Percentiles rank a stretch among this genome's conserved stretches.
Evolutionary conservation across 192 early-diverging fungal species (phyloP).

Genomic region (Phlyctochytrium planicorne): DNA sequence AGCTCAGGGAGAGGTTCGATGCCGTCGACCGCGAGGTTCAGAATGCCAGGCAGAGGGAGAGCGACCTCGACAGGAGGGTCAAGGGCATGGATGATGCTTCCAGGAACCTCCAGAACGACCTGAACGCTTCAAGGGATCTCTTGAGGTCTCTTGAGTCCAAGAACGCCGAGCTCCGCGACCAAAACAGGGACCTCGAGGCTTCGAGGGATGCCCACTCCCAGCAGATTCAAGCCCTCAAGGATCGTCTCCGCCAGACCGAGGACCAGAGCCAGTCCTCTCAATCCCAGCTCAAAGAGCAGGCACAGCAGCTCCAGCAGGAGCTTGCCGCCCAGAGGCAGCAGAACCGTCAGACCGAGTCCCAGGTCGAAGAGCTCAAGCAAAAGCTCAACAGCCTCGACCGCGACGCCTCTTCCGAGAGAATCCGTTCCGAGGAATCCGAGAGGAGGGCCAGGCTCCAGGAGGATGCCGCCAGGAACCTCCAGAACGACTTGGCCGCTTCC

Average conservation of each 20-base stretch:
- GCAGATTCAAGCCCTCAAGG: neutral
- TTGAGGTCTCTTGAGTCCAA: neutral
- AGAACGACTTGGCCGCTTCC: neutral
- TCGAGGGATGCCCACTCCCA: neutral
- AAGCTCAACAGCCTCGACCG: neutral
- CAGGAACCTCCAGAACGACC: neutral
- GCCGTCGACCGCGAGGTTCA: slow-evolving; percentile 16
- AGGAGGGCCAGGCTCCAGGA: neutral
- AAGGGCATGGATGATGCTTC: neutral
- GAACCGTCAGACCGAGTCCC: neutral
- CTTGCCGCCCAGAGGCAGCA: neutral
- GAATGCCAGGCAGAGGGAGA: neutral
- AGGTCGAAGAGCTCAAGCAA: neutral
- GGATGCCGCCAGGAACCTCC: neutral
- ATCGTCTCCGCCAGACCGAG: neutral
- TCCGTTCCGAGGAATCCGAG: neutral
- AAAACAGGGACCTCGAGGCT: neutral
- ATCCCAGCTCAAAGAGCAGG: neutral
- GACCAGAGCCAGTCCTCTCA: neutral
- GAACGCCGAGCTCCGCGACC: slow-evolving; percentile 5
- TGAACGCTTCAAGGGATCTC: slow-evolving; percentile 2
- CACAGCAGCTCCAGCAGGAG: neutral
- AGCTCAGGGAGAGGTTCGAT: neutral
- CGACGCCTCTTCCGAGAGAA: neutral
- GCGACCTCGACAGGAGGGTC: neutral